A percentile compares a stretch with the other conserved stretches of the same genome.
Conservation (phyloP, 2,329 filamentous ascomycete species). For the Juglanconis juglandina region DNA sequence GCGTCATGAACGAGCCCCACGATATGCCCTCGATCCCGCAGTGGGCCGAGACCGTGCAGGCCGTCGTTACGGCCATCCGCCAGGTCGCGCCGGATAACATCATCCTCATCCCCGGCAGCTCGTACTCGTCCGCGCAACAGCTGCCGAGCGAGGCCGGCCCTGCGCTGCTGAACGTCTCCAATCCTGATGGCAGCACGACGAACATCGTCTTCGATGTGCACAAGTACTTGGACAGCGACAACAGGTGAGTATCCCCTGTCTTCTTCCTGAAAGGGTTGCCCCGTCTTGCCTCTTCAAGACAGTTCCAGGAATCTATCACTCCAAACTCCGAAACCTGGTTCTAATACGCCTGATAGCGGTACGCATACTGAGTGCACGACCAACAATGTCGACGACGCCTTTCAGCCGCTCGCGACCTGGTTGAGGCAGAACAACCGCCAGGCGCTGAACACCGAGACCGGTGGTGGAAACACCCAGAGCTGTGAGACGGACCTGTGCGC, state of each 20-base stretch:
- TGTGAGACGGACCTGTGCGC: slow-evolving; percentile 30
- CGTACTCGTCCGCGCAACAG: slow-evolving; percentile 46
- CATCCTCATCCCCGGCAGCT: slow-evolving; percentile 55
- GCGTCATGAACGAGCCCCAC: slow-evolving; percentile 5
- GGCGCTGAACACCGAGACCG: slow-evolving; percentile 34
- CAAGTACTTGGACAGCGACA: slow-evolving; percentile 57
- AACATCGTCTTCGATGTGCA: slow-evolving; percentile 56
- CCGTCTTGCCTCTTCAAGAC: too few species aligned
- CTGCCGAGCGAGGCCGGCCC: slow-evolving; percentile 47
- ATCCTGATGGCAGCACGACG: slow-evolving; percentile 52
- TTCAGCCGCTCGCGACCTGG: slow-evolving; percentile 31
- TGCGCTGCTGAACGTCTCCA: slow-evolving; percentile 48
- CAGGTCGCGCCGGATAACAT: slow-evolving; percentile 57
- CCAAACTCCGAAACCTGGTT: too few species aligned
- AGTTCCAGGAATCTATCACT: too few species aligned
- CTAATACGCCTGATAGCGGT: slow-evolving; percentile 30
- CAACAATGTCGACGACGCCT: slow-evolving; percentile 35
- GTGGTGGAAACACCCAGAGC: slow-evolving; percentile 31
- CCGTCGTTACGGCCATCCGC: slow-evolving; percentile 61
- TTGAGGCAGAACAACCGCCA: slow-evolving; percentile 30
- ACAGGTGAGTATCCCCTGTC: slow-evolving; percentile 26
- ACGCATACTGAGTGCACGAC: slow-evolving; percentile 49
- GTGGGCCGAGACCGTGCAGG: slow-evolving; percentile 60
- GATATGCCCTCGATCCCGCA: slow-evolving; percentile 42
- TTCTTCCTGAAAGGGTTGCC: too few species aligned